Percentiles rank a stretch among this genome's conserved stretches.
phyloP scores from a whole-genome alignment of 306 rosid species.

The Echinosophora koreensis region DNA sequence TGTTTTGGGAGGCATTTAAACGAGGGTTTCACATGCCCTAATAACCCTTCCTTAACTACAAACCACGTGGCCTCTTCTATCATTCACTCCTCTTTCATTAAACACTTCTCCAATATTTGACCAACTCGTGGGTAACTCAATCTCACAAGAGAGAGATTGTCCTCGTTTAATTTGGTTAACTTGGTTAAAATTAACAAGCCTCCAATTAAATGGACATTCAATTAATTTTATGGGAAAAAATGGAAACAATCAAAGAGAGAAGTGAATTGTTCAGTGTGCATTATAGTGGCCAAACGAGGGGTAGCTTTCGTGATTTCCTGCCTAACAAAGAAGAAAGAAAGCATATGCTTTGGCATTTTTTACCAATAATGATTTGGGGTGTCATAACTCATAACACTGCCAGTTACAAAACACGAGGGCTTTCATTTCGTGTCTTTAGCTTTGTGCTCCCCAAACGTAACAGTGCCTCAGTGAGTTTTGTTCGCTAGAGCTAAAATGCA shows the following conservation, averaged over 20 bases:
- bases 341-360: slow-evolving; percentile 26
- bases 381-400: slow-evolving; percentile 11
- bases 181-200: neutral
- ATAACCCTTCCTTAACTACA: slow-evolving; percentile 70
- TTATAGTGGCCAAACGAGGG: neutral
- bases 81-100: slow-evolving; percentile 40
- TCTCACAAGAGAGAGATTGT: neutral
- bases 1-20: slow-evolving; percentile 61
- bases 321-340: slow-evolving; percentile 1
- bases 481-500: slow-evolving; percentile 44
- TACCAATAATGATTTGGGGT: slow-evolving; percentile 40
- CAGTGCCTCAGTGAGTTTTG: slow-evolving; percentile 47
- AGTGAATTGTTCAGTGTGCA: slow-evolving; percentile 17
- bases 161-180: slow-evolving; percentile 6
- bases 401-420: slow-evolving; percentile 39
- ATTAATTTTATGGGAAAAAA: neutral
- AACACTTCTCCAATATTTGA: neutral
- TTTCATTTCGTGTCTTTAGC: slow-evolving; percentile 61
- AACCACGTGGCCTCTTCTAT: slow-evolving; percentile 69
- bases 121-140: slow-evolving; percentile 12
- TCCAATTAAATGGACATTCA: slow-evolving; percentile 7
- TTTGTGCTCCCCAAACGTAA: slow-evolving; percentile 46
- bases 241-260: neutral
- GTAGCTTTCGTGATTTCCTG: neutral
- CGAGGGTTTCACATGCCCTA: slow-evolving; percentile 81